These are phyloP conservation scores for Kurtzmaniella quercitrusa DNA, from an alignment of 1,139 yeast species.

Conservation along the genomic window DNA sequence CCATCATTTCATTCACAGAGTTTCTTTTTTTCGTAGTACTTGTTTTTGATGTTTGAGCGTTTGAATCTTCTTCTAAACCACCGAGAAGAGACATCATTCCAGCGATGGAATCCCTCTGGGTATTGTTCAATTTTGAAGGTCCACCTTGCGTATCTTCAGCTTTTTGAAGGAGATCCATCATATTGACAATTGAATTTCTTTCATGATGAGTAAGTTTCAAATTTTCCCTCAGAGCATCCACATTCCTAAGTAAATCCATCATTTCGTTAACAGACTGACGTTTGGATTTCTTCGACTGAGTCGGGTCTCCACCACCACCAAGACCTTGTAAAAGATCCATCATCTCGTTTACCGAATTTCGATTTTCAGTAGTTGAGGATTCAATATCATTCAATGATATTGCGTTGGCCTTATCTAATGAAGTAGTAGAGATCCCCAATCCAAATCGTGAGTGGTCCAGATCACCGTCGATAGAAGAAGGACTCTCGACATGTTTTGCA, in stretches of 20 bases:
- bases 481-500: not conserved
- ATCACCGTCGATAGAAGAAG: not conserved
- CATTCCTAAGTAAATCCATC: constrained; percentile 16
- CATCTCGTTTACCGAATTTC: constrained; percentile 5
- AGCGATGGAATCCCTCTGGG: constrained; percentile 19
- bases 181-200: constrained; percentile 12
- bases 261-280: constrained; percentile 13
- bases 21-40: constrained; percentile 13
- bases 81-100: constrained; percentile 21
- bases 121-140: constrained; percentile 3
- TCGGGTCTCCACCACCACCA: constrained; percentile 5
- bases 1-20: constrained; percentile 25
- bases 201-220: constrained; percentile 8
- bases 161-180: constrained; percentile 17
- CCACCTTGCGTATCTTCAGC: constrained; percentile 12
- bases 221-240: constrained; percentile 12
- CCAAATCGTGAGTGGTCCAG: not conserved
- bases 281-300: constrained; percentile 6
- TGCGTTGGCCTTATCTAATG: not conserved
- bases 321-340: constrained; percentile 5
- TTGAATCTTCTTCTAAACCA: constrained; percentile 6
- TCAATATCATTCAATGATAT: not conserved
- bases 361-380: not conserved
- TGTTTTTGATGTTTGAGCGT: not conserved
- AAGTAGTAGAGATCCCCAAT: not conserved